These are phyloP conservation scores for Polymyxa betae DNA, from an alignment of 208 protist species.

Conservation along the genomic window DNA sequence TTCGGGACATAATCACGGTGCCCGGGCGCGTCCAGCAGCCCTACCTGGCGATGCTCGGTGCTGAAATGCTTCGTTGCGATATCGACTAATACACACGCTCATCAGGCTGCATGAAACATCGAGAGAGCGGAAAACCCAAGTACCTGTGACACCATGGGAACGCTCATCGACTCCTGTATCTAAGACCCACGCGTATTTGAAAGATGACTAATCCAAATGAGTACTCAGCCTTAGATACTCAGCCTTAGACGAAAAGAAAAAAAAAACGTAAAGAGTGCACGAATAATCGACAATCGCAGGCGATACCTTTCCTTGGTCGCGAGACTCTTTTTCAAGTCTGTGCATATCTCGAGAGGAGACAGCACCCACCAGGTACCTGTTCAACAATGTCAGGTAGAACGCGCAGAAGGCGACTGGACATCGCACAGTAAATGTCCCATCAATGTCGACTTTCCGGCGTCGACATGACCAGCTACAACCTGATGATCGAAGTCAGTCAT, in stretches of 20 bases:
- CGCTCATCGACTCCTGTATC: constrained; percentile 51
- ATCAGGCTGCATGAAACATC: constrained; percentile 45
- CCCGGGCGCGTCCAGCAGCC: constrained; percentile 99
- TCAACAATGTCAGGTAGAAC: constrained; percentile 58
- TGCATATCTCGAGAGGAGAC: constrained; percentile 30
- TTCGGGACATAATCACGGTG: constrained; percentile 99
- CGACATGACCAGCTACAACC: constrained; percentile 77
- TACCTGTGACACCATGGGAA: background rate
- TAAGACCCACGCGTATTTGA: constrained; percentile 71
- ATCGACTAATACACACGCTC: constrained; percentile 64
- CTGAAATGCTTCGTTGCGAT: constrained; percentile 50
- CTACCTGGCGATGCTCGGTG: constrained; percentile 91
- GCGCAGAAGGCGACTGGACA: constrained; percentile 39
- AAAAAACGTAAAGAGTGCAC: background rate
- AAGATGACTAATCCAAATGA: constrained; percentile 44
- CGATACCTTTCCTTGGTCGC: constrained; percentile 68
- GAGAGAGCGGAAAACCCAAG: background rate
- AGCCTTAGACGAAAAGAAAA: too few relatives aligned
- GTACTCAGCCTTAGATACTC: too few relatives aligned
- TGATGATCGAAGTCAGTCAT: constrained; percentile 61
- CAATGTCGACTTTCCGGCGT: constrained; percentile 78
- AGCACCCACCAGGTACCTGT: constrained; percentile 59
- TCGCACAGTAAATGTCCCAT: constrained; percentile 71
- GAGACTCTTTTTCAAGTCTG: constrained; percentile 61
- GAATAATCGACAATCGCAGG: constrained; percentile 18